These are phyloP conservation scores for Agaricus sinodeliciosus DNA, from an alignment of 768 basidiomycete genomes.

Conservation along the genomic window DNA sequence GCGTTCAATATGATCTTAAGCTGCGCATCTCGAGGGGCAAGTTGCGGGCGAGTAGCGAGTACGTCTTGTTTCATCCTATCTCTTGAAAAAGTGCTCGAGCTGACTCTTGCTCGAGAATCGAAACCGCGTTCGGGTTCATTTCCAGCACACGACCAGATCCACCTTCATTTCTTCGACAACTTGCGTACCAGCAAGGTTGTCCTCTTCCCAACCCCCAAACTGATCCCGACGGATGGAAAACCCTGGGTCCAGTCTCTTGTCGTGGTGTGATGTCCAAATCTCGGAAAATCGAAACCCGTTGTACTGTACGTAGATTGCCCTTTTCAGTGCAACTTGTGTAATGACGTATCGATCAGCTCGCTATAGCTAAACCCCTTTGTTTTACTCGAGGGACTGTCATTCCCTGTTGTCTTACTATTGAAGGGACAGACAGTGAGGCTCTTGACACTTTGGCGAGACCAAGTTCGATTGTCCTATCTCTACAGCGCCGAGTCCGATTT, in stretches of 20 bases:
- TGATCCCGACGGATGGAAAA: conserved; percentile 51
- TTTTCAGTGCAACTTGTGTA: not conserved
- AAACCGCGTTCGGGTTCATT: conserved; percentile 48
- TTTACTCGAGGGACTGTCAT: conserved; percentile 45
- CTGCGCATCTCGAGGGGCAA: conserved; percentile 40
- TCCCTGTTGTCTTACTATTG: conserved; percentile 38
- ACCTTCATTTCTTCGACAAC: conserved; percentile 39
- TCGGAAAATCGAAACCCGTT: conserved; percentile 27
- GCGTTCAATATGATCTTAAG: conserved; percentile 45
- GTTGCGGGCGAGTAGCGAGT: conserved; percentile 42
- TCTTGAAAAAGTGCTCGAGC: not conserved
- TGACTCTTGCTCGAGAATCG: conserved; percentile 27
- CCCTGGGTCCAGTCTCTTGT: conserved; percentile 31
- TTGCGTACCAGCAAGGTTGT: conserved; percentile 39
- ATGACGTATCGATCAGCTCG: conserved; percentile 2
- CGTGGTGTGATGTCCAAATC: conserved; percentile 35
- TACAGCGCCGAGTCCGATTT: conserved; percentile 37
- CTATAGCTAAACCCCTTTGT: conserved; percentile 25
- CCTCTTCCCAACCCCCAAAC: conserved; percentile 37
- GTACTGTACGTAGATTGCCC: conserved; percentile 25
- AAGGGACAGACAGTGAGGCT: conserved; percentile 28
- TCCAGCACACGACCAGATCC: conserved; percentile 38
- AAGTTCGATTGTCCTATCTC: conserved; percentile 29
- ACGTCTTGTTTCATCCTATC: conserved; percentile 13
- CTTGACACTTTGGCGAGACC: conserved; percentile 38